Base-by-base conservation (phyloP, 306 rosid species). In the Cucurbita pepo region DNA sequence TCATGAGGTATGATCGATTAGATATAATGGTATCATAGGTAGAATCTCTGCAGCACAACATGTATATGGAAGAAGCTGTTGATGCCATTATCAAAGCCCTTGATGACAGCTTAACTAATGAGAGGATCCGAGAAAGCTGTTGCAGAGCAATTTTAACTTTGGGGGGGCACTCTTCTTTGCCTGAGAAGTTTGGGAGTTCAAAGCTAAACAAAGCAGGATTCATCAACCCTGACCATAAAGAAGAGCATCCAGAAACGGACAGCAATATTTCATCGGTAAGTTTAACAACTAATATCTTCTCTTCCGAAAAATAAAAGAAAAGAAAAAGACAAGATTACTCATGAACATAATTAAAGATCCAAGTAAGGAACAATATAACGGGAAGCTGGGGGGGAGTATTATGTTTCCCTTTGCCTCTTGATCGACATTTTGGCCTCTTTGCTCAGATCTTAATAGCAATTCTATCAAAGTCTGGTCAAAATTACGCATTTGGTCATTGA, bases 1-100 rank as follows among this genome's bases (percentile, higher is more conserved):
- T 30, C 34, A 30, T 30, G 3, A 30, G 34, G 34, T 4, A 30
- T 30, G 19, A 34, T 6, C 11, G 2, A 59, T 59, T 10, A 13
- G 66, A 59, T 59, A 50, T 51, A 43, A 11, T 10, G 41, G 43
- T 73, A 14, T 19, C 80, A 79, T 81, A 87, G 94, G 86, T 78
- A 59, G 85, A 80, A 81, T 83, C 86, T 57, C 71, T 82, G 64
- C 85, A 77, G 65, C 77, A 80, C 61, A 78, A 86, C 67, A 77
- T 76, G 72, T 82, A 86, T 45, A 85, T 88, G 79, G 82, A 85
- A 58, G 82, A 77, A 77, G 90, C 88, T n/a, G 86, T 86, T 72
- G 88, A 85, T 79, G 81, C 79, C 75, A 79, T 91, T 75, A 80
- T 82, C 18, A 82, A 71, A 71, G 89, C 89, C 74, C 94, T 89